Evolutionary conservation across 306 rosid species (phyloP), one percentile per base, ranked within the genome.

Genomic region (Vigna mungo): DNA sequence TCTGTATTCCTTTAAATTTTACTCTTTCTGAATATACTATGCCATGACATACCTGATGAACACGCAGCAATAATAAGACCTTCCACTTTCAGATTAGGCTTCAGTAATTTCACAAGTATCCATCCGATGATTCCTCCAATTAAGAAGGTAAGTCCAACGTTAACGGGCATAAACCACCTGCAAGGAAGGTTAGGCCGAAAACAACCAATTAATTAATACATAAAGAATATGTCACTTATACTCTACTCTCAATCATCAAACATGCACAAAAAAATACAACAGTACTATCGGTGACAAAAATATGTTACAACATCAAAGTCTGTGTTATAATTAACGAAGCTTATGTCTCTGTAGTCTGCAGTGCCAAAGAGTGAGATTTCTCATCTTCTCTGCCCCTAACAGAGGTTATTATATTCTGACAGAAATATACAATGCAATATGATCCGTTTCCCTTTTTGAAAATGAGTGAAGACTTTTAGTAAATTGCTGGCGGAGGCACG

Each of bases 111-210:
- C 3, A 89, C 97, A 58, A 89, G 72, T 11, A 92, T 67, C 97
- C 98, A 92, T 63, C 98, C 99, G 13, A 89, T 69, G 54, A 89
- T 78, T 37, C 96, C 92, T 81, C 99, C 99, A 44, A 92, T 43
- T 17, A 88, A 18, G 87, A 92, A 96, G 60, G 98, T 92, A 43
- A 96, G 85, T 16, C 76, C 97, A 72, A 88, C 85, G 16, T 96
- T 92, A 14, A 91, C 74, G 0, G 97, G 91, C 99, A 96, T 96
- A 76, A 89, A 96, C 99, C 99, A 96, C 99, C 99, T 96, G 81
- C 44, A 70, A 18, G 73, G 73, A 21, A 65, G 0, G 18, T 21
- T 44, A 44, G 12, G 49, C 3, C 16, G 15, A 53, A 15, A 78
- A 53, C 54, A 58, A 59, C 5, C 67, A 44, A 9, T 15, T 6